Evolutionary conservation across 257 asterid genomes (phyloP).

Genomic region (Nicotiana otophora): DNA sequence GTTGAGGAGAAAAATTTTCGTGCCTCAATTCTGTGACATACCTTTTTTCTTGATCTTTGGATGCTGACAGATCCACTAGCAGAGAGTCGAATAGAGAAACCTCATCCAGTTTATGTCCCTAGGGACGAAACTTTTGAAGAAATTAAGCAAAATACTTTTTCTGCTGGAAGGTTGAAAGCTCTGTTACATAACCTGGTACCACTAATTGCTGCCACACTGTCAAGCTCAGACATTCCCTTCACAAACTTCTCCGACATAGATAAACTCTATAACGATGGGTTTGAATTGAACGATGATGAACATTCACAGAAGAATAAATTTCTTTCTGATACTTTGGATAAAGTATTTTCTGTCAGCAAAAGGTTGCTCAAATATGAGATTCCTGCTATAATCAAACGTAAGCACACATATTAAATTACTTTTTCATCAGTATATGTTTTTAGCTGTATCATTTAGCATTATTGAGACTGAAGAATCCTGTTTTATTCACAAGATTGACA

Average conservation of each 20-base stretch:
- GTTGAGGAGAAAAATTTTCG: not conserved
- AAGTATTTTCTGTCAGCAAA: slow-evolving; percentile 52
- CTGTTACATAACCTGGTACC: slow-evolving; percentile 80
- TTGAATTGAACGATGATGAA: slow-evolving; percentile 41
- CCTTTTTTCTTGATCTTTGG: not conserved
- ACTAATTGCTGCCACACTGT: slow-evolving; percentile 49
- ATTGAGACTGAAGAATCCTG: not conserved
- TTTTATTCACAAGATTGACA: not conserved
- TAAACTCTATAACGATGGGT: slow-evolving; percentile 56
- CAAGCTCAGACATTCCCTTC: slow-evolving; percentile 76
- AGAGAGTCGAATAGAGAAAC: slow-evolving; percentile 78
- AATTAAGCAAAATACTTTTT: slow-evolving; percentile 65
- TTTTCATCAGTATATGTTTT: not conserved
- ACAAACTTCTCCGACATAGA: slow-evolving; percentile 72
- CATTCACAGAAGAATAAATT: slow-evolving; percentile 18
- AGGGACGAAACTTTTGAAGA: slow-evolving; percentile 90
- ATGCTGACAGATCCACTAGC: slow-evolving; percentile 42
- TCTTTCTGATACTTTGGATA: slow-evolving; percentile 28
- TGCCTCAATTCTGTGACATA: not conserved
- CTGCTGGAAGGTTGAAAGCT: slow-evolving; percentile 83
- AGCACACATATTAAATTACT: slow-evolving; percentile 1
- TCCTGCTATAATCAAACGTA: slow-evolving; percentile 74
- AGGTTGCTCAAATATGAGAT: slow-evolving; percentile 68
- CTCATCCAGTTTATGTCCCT: slow-evolving; percentile 81
- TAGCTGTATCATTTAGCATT: not conserved